Evolutionary conservation across 805 yeast species (phyloP), one percentile per base, ranked within the genome.

Genomic region (Ogataea pilisensis): DNA sequence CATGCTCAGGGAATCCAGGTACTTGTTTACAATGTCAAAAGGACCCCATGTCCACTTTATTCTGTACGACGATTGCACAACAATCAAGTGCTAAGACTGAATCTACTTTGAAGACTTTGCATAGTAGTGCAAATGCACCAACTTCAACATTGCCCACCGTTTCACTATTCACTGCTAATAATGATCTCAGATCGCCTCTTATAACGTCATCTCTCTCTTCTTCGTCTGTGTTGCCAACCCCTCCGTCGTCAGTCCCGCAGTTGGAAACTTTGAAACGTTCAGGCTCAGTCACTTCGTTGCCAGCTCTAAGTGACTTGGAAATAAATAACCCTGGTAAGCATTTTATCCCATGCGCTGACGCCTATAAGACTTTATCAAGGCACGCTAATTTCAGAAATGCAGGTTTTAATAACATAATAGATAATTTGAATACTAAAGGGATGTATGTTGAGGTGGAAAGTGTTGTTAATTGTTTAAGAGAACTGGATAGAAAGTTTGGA

Each of bases 371-470:
- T 2, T 72, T 90, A 38, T 80, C 90, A 25, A 70, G 95, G 42
- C 96, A 88, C 60, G 82, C 83, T 54, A 78, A 80, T 50, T 87
- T 87, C 64, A 74, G 76, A 43, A 69, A 77, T 7, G 86, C 82
- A 16, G 93, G 86, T 47, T 78, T 87, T 55, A 76, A 84, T 40
- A 76, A 80, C 2, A 67, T 87, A 46, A 89, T 87, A 4, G 85
- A 85, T 12, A 78, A 82, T 51, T 70, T 88, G 49, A 78, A 83
- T 24, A 85, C 95, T 1, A 69, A 84, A 47, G 96, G 95, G 3
- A 85, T 85, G 83, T 87, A 83, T 54, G 95, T 89, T 35, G 96
- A 89, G 55, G 95, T 85, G n/a, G 87, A 83, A 54, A 78, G 88
- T 51, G 93, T 89, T 26, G 95, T 93, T 24, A 83, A 84, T 53